phyloP scores from a whole-genome alignment of 441 rosid genomes.

The Erodium trifolium region DNA sequence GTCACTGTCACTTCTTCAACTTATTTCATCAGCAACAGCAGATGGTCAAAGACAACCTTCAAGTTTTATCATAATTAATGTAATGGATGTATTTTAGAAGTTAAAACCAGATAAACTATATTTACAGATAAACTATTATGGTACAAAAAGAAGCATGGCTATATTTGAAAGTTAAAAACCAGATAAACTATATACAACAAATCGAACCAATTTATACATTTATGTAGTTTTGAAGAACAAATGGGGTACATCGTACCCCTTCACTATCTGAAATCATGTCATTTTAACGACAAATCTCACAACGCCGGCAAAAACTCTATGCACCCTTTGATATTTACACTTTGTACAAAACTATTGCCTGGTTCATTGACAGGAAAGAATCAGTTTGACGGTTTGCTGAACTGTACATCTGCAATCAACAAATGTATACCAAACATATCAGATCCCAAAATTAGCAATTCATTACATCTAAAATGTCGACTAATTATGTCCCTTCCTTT shows the following conservation, averaged over 20 bases:
- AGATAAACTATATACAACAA: background rate
- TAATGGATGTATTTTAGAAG: no score
- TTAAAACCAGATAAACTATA: no score
- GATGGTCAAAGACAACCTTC: no score
- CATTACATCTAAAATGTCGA: no score
- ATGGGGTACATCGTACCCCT: no score
- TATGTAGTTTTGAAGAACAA: conserved; percentile 18
- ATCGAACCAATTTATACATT: background rate
- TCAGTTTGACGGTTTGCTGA: conserved; percentile 13
- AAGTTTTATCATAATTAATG: no score
- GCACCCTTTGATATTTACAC: conserved; percentile 26
- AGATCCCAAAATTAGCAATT: background rate
- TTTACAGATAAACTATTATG: no score
- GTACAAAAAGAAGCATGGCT: no score
- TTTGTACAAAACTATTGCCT: conserved; percentile 27
- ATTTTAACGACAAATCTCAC: conserved; percentile 13
- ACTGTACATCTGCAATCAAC: conserved; percentile 38
- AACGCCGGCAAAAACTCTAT: background rate
- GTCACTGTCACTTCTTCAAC: no score
- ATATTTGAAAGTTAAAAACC: no score
- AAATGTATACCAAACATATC: background rate
- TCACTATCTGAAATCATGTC: background rate
- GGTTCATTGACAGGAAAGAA: conserved; percentile 28
- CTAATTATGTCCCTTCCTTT: no score
- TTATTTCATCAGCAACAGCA: no score